Percentiles rank a stretch among this genome's conserved stretches.
Conservation (phyloP, 768 basidiomycete species). For the Tylopilus balloui region DNA sequence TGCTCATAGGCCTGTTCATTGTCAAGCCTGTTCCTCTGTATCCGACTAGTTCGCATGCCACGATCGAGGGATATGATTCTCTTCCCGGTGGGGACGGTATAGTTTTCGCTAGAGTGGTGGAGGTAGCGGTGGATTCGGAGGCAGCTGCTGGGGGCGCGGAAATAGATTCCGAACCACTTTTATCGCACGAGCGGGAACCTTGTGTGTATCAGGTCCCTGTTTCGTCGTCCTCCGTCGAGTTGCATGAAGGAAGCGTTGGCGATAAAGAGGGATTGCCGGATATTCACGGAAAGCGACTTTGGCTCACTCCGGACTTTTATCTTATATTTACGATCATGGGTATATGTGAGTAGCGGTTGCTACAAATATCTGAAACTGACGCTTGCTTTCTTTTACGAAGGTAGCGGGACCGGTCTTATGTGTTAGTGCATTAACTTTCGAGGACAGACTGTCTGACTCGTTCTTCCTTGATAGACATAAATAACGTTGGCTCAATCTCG, state of each 20-base stretch:
- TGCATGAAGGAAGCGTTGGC: conserved; percentile 11
- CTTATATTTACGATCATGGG: conserved; percentile 52
- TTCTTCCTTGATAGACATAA: conserved; percentile 52
- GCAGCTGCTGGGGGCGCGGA: conserved; percentile 13
- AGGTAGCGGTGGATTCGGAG: conserved; percentile 6
- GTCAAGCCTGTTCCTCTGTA: conserved; percentile 66
- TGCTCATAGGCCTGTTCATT: conserved; percentile 73
- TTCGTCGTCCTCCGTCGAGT: conserved; percentile 18
- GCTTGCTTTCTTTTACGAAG: conserved; percentile 30
- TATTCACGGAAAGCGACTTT: conserved; percentile 49
- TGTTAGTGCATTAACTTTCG: conserved; percentile 39
- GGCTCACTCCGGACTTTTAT: conserved; percentile 58
- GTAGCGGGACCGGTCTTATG: conserved; percentile 74
- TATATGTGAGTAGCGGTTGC: conserved; percentile 42
- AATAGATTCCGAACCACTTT: conserved; percentile 19
- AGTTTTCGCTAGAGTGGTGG: conserved; percentile 25
- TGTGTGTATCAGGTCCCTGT: conserved; percentile 23
- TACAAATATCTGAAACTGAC: not conserved
- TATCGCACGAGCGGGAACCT: conserved; percentile 17
- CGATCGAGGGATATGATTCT: conserved; percentile 17
- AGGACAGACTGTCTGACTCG: not conserved
- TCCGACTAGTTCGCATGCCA: conserved; percentile 21
- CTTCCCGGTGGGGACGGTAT: conserved; percentile 15
- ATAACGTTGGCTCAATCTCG: conserved; percentile 80
- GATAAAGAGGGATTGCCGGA: conserved; percentile 40